Evolutionary conservation across 2,329 filamentous ascomycete genomes (phyloP).

Genomic region (Hypoxylon sp.): DNA sequence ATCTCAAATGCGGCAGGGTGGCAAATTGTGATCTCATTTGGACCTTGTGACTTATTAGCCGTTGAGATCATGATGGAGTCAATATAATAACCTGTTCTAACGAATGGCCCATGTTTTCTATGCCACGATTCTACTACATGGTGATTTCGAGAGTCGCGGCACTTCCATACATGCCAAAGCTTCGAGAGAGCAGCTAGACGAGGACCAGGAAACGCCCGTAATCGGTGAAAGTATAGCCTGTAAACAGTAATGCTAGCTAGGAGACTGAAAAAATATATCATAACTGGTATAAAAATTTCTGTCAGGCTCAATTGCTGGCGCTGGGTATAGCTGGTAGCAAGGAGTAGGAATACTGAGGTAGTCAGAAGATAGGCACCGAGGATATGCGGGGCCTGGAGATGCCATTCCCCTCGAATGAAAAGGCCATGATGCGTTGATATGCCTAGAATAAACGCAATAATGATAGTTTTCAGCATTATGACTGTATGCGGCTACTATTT

Average conservation of each 20-base stretch:
- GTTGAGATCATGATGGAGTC: not conserved
- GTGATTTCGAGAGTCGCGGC: conserved; percentile 8
- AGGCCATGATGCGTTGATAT: conserved; percentile 2
- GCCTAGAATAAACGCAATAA: conserved; percentile 1
- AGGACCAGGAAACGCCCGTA: conserved; percentile 8
- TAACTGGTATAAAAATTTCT: not conserved
- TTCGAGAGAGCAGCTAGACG: conserved; percentile 11
- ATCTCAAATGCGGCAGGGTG: conserved; percentile 5
- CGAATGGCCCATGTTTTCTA: conserved; percentile 21
- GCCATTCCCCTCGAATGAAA: conserved; percentile 21
- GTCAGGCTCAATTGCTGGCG: not conserved
- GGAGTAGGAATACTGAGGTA: not conserved
- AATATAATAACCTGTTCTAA: conserved; percentile 22
- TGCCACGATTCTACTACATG: conserved; percentile 8
- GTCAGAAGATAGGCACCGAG: not conserved
- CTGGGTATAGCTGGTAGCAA: not conserved
- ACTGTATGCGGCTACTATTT: not conserved
- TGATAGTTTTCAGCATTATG: not conserved
- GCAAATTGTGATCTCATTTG: conserved; percentile 25
- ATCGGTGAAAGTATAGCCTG: not conserved
- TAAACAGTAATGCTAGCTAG: conserved; percentile 12
- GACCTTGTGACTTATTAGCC: conserved; percentile 5
- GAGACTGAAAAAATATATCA: not conserved
- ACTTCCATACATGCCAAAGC: conserved; percentile 21
- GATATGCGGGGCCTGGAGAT: not conserved